Evolutionary conservation across 306 rosid species (phyloP).

Genomic region (Clitoria ternatea): DNA sequence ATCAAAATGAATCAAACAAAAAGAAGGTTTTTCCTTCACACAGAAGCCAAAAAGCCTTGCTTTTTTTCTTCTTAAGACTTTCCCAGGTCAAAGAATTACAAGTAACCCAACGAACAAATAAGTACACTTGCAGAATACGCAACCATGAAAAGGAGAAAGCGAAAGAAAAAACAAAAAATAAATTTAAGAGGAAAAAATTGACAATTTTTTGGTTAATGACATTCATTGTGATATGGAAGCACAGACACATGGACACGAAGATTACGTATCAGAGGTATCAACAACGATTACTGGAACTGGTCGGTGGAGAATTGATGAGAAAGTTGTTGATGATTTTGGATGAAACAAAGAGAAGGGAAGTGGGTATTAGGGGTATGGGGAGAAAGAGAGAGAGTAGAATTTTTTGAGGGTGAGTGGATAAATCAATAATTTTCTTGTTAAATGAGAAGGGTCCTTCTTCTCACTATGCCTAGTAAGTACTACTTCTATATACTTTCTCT

Average conservation of each 20-base stretch:
- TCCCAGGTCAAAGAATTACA: slow-evolving; percentile 34
- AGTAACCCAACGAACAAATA: slow-evolving; percentile 21
- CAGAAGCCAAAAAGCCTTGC: slow-evolving; percentile 25
- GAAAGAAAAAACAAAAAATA: slow-evolving; percentile 23
- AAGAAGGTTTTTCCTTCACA: slow-evolving; percentile 25
- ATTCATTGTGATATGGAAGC: slow-evolving; percentile 53
- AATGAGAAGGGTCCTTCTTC: neutral
- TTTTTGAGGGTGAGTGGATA: neutral
- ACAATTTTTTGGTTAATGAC: slow-evolving; percentile 37
- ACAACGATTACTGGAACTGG: slow-evolving; percentile 46
- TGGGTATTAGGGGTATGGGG: slow-evolving; percentile 21
- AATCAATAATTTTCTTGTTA: neutral
- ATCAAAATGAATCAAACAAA: slow-evolving; percentile 32
- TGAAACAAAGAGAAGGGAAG: neutral
- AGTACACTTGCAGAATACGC: slow-evolving; percentile 35
- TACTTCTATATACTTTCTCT: neutral
- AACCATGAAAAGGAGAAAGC: slow-evolving; percentile 6
- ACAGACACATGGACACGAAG: slow-evolving; percentile 40
- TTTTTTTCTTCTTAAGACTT: neutral
- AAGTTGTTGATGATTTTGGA: neutral
- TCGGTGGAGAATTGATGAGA: slow-evolving; percentile 39
- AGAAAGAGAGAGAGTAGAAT: neutral
- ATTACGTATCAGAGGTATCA: slow-evolving; percentile 54
- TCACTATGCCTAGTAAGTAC: neutral
- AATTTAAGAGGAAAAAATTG: slow-evolving; percentile 24